Conservation (phyloP, 2,329 filamentous ascomycete genomes). For the Capronia epimyces region DNA sequence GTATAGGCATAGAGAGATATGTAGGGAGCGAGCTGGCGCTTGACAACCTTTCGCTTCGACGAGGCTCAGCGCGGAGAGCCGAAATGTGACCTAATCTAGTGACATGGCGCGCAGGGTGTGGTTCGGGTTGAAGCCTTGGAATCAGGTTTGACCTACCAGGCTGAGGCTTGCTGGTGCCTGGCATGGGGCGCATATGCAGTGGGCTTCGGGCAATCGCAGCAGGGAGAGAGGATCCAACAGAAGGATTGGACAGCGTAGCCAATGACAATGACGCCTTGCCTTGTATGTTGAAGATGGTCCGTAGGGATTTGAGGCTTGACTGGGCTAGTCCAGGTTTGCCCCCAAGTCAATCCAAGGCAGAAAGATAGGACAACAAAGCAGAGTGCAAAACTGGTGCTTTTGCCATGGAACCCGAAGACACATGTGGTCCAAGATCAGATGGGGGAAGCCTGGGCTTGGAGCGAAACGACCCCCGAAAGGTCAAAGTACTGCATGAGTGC, state of each 20-base stretch:
- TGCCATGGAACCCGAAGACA: too few relatives aligned
- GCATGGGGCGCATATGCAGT: not conserved
- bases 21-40: not conserved
- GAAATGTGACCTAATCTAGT: not conserved
- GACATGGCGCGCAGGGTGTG: not conserved
- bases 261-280: not conserved
- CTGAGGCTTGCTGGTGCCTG: constrained; percentile 7
- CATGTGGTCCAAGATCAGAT: too few relatives aligned
- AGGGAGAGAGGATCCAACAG: not conserved
- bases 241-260: constrained; percentile 1
- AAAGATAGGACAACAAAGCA: not conserved
- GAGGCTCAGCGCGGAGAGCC: not conserved
- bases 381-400: too few relatives aligned
- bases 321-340: not conserved
- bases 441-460: too few relatives aligned
- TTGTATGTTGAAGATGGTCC: not conserved
- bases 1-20: not conserved
- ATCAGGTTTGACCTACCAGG: constrained; percentile 1
- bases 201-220: not conserved
- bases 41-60: not conserved
- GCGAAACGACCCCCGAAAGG: too few relatives aligned
- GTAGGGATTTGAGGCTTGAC: not conserved
- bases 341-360: too few relatives aligned
- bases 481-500: too few relatives aligned
- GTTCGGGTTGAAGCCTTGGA: not conserved